These are phyloP conservation scores for Vitis riparia DNA, from an alignment of 164 flowering plant species.

Conservation along the genomic window DNA sequence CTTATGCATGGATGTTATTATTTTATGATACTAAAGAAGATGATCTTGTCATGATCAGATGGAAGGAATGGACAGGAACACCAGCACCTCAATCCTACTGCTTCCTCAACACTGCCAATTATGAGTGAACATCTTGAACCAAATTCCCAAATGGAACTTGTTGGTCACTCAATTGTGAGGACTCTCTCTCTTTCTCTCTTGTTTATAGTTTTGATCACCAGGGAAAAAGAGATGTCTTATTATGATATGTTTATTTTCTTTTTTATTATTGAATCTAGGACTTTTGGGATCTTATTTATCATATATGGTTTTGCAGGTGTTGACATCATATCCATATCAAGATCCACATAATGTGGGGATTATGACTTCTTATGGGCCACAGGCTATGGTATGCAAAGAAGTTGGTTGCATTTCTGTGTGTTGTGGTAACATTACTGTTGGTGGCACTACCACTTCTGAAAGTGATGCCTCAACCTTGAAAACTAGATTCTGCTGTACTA, in stretches of 20 bases:
- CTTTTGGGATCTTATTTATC: background rate
- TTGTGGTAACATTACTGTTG: background rate
- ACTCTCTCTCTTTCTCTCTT: background rate
- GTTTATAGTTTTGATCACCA: too few species aligned
- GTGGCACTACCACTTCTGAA: background rate
- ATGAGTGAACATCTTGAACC: constrained; percentile 23
- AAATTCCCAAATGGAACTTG: constrained; percentile 45
- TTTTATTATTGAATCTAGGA: background rate
- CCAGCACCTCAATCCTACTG: constrained; percentile 15
- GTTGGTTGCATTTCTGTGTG: background rate
- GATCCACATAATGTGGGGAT: constrained; percentile 41
- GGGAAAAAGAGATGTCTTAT: too few species aligned
- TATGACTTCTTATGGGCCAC: constrained; percentile 34
- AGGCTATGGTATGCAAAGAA: constrained; percentile 24
- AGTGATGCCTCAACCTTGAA: background rate
- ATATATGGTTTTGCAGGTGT: constrained; percentile 30
- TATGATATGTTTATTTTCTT: too few species aligned
- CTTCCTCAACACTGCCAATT: constrained; percentile 13
- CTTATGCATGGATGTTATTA: too few species aligned
- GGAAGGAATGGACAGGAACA: constrained; percentile 15
- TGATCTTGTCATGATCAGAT: constrained; percentile 16
- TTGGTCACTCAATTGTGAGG: constrained; percentile 49
- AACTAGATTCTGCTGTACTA: background rate
- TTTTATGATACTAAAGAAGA: constrained; percentile 4
- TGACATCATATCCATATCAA: constrained; percentile 37